Percentiles rank a stretch among this genome's conserved stretches.
Evolutionary conservation across 1,139 yeast genomes (phyloP).

Genomic region (Protomyces lactucae-debilis): DNA sequence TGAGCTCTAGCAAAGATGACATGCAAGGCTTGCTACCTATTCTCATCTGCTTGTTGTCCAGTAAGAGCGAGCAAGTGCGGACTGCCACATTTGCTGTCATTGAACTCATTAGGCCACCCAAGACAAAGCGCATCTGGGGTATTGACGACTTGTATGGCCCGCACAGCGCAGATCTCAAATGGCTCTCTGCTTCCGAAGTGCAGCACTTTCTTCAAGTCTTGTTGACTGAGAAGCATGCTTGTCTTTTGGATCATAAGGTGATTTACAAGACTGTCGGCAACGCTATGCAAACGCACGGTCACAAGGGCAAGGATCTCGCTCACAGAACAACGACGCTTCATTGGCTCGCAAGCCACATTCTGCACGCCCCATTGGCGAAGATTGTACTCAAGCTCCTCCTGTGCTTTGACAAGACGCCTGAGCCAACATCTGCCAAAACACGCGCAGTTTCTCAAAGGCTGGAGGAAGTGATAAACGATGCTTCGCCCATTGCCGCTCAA

Average conservation of each 20-base stretch:
- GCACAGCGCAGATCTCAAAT: conserved; percentile 48
- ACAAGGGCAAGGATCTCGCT: conserved; percentile 34
- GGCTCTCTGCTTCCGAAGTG: conserved; percentile 63
- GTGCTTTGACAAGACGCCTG: conserved; percentile 36
- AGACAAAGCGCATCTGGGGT: conserved; percentile 19
- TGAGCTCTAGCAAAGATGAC: conserved; percentile 32
- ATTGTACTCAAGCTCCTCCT: conserved; percentile 30
- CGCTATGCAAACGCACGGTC: conserved; percentile 32
- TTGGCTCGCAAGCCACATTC: conserved; percentile 32
- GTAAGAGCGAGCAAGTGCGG: conserved; percentile 40
- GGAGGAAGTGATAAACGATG: conserved; percentile 43
- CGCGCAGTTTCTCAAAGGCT: conserved; percentile 37
- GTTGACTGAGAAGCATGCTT: conserved; percentile 41
- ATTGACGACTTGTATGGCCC: conserved; percentile 15
- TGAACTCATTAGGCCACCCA: not conserved
- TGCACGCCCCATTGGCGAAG: conserved; percentile 30
- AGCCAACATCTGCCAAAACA: conserved; percentile 32
- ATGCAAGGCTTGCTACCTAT: conserved; percentile 40
- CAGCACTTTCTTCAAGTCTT: conserved; percentile 47
- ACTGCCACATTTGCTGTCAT: conserved; percentile 31
- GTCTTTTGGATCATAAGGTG: conserved; percentile 47
- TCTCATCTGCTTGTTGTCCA: conserved; percentile 37
- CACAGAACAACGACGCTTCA: conserved; percentile 30
- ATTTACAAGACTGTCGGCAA: conserved; percentile 41
- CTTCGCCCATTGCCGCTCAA: conserved; percentile 37